Evolutionary conservation across 1,139 yeast species (phyloP).

Genomic region (Candida frijolesensis): DNA sequence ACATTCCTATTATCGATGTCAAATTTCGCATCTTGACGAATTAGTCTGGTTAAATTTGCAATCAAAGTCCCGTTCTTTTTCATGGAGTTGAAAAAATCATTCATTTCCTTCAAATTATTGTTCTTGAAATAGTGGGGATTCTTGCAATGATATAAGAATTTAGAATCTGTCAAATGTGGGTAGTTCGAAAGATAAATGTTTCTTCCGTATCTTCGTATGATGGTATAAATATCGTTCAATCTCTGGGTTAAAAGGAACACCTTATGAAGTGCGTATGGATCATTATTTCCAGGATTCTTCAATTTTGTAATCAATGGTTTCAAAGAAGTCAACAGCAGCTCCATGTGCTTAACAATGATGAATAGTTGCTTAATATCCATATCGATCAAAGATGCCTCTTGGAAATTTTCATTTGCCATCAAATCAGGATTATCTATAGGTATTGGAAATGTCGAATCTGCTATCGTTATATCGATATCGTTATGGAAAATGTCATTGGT

Average conservation of each 20-base stretch:
- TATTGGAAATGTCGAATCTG: constrained; percentile 19
- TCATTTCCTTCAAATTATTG: constrained; percentile 36
- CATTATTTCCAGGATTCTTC: constrained; percentile 20
- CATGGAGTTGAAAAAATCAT: constrained; percentile 46
- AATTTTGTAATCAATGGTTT: constrained; percentile 27
- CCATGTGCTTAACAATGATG: constrained; percentile 23
- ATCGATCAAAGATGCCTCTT: constrained; percentile 42
- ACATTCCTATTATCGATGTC: constrained; percentile 39
- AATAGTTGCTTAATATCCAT: constrained; percentile 44
- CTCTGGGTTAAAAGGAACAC: constrained; percentile 48
- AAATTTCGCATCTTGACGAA: constrained; percentile 46
- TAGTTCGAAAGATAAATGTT: constrained; percentile 44
- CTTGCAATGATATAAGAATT: constrained; percentile 31
- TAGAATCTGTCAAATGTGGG: constrained; percentile 43
- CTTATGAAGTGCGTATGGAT: constrained; percentile 48
- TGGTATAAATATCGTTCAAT: constrained; percentile 48
- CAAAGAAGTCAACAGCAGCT: constrained; percentile 26
- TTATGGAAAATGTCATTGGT: constrained; percentile 9
- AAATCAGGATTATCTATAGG: constrained; percentile 17
- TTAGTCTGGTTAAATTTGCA: constrained; percentile 51
- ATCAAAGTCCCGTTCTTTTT: constrained; percentile 56
- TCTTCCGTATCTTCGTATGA: constrained; percentile 46
- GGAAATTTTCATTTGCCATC: constrained; percentile 20
- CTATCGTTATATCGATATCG: constrained; percentile 19
- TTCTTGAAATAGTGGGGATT: constrained; percentile 30